Evolutionary conservation across 306 rosid genomes (phyloP), one percentile per base, ranked within the genome.

Genomic region (Glycyrrhiza uralensis): DNA sequence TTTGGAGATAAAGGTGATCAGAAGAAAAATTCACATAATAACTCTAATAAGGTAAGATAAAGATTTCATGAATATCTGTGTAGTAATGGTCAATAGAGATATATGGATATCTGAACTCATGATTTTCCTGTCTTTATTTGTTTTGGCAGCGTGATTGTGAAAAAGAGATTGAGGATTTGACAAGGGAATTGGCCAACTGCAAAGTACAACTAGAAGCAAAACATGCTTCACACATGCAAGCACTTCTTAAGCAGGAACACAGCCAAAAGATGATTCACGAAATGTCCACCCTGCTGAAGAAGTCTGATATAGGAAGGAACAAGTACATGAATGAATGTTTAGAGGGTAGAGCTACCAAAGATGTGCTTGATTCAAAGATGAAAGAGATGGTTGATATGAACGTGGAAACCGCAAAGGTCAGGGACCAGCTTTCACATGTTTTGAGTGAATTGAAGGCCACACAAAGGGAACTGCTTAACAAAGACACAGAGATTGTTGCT

Each of bases 191-290:
- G 65, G 88, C 88, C 41, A 84, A 69, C 71, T 85, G 64, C 81
- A 90, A 93, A 84, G 80, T 85, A 15, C 90, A 93, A 76, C 59
- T 88, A 76, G 98, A 90, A 65, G 97, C 90, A 42, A 90, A 84
- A 77, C 87, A 88, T 50, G 82, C 77, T 12, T 87, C 96, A 28
- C 82, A 82, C 52, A 74, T 78, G 86, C 91, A 90, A 71, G 86
- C 92, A 9, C 83, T 82, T 59, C 83, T 85, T 26, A 88, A 87
- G 79, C 74, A 85, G 8, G 89, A 93, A 70, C 83, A 87, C n/a
- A 69, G 70, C 44, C 87, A 86, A 68, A 76, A 81, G 70, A 66
- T 69, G 80, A 85, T 72, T 47, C 68, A 70, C 2, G 96, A 87
- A 33, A 73, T 88, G 42, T 84, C 88, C n/a, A 47, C 80, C 12